Evolutionary conservation across 495 filamentous ascomycete species (phyloP).

Genomic region (Trichoderma asperelloides): DNA sequence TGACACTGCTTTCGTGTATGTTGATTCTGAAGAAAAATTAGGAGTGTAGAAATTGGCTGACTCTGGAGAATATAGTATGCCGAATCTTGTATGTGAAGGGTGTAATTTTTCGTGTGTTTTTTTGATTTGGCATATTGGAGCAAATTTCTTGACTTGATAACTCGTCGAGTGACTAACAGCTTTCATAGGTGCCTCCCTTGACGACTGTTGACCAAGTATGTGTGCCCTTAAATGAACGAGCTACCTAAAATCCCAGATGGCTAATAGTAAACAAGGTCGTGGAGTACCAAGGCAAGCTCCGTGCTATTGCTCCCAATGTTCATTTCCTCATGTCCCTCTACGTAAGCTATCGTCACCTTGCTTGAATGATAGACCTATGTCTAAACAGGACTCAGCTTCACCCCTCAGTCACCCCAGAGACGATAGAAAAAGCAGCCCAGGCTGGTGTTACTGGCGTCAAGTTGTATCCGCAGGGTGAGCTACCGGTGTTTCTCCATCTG

Average conservation of each 20-base stretch:
- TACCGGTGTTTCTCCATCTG: neutral
- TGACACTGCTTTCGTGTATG: slow-evolving; percentile 63
- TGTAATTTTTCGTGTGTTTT: slow-evolving; percentile 14
- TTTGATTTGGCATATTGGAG: neutral
- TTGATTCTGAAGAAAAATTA: neutral
- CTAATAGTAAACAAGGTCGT: slow-evolving; percentile 38
- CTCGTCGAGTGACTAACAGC: neutral
- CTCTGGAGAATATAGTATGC: slow-evolving; percentile 25
- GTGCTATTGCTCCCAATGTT: slow-evolving; percentile 60
- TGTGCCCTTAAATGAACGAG: neutral
- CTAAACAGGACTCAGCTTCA: slow-evolving; percentile 30
- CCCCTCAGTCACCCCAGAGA: slow-evolving; percentile 65
- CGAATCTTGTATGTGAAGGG: slow-evolving; percentile 42
- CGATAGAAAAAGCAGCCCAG: slow-evolving; percentile 61
- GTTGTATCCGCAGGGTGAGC: slow-evolving; percentile 52
- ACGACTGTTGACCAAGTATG: slow-evolving; percentile 52
- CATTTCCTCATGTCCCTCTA: slow-evolving; percentile 87
- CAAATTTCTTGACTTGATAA: neutral
- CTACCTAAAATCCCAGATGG: neutral
- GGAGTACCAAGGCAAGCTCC: slow-evolving; percentile 60
- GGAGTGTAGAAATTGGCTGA: neutral
- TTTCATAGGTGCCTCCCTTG: slow-evolving; percentile 51
- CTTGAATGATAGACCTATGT: neutral
- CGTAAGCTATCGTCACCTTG: slow-evolving; percentile 8
- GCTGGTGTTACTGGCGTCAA: slow-evolving; percentile 61